These are phyloP conservation scores for Fusarium avenaceum DNA, from an alignment of 2,329 filamentous ascomycete genomes.

Conservation along the genomic window DNA sequence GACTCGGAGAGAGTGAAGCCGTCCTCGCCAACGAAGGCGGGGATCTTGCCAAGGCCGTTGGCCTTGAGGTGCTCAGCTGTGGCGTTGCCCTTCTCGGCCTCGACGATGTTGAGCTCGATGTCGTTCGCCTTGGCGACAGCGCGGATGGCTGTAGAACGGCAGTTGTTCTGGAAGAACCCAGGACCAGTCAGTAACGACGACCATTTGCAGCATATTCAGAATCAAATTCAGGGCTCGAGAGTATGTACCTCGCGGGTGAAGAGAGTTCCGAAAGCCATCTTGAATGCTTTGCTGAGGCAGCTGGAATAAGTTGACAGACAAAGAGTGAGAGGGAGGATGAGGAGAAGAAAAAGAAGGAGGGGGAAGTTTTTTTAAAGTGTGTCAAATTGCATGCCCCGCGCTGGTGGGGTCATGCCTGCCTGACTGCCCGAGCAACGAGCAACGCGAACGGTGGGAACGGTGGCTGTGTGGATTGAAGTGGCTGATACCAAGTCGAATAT, in stretches of 20 bases:
- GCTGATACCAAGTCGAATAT: background rate
- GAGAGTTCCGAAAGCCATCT: constrained; percentile 97
- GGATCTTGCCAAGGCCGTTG: constrained; percentile 91
- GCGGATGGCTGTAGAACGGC: constrained; percentile 88
- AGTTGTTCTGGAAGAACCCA: constrained; percentile 76
- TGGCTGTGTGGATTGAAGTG: constrained; percentile 31
- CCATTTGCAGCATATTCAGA: constrained; percentile 31
- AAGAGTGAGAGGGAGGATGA: constrained; percentile 40
- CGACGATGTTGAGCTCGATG: constrained; percentile 88
- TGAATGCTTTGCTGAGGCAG: constrained; percentile 59
- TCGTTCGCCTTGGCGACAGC: constrained; percentile 98
- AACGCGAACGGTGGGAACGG: constrained; percentile 23
- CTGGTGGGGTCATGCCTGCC: constrained; percentile 44
- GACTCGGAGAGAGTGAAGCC: constrained; percentile 89
- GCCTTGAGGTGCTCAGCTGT: constrained; percentile 84
- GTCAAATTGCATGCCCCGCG: constrained; percentile 54
- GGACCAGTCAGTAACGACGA: constrained; percentile 53
- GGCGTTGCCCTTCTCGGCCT: constrained; percentile 75
- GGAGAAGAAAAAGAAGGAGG: constrained; percentile 45
- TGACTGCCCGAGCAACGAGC: constrained; percentile 49
- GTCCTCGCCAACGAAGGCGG: constrained; percentile 92
- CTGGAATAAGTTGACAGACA: constrained; percentile 49
- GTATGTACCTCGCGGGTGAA: constrained; percentile 82
- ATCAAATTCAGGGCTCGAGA: constrained; percentile 38
- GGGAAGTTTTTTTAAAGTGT: constrained; percentile 54